A percentile compares a stretch with the other conserved stretches of the same genome.
These are phyloP conservation scores for Malus sieversii DNA, from an alignment of 306 rosid species.

Conservation along the genomic window DNA sequence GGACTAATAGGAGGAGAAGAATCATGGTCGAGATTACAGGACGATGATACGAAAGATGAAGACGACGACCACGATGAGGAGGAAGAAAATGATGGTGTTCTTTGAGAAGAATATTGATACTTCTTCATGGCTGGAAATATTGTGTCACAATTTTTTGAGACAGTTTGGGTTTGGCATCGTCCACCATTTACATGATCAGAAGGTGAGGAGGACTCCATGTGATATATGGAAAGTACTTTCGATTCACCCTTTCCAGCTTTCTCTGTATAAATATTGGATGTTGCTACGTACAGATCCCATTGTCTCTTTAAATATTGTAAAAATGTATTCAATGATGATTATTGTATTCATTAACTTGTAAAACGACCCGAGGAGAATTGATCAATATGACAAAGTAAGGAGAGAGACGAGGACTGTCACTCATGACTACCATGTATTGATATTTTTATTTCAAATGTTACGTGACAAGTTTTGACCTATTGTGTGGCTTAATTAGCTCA, in stretches of 20 bases:
- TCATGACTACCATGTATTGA: neutral
- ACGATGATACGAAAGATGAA: conserved; percentile 36
- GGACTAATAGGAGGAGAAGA: conserved; percentile 33
- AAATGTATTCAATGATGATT: neutral
- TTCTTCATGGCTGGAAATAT: conserved; percentile 16
- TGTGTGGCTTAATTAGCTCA: neutral
- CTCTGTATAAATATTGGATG: conserved; percentile 8
- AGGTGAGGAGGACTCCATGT: conserved; percentile 47
- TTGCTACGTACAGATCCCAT: conserved; percentile 1
- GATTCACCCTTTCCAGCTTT: neutral
- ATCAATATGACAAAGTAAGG: neutral
- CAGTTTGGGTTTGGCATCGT: conserved; percentile 11
- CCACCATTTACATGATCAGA: neutral
- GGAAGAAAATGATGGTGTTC: conserved; percentile 51
- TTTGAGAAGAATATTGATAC: conserved; percentile 26
- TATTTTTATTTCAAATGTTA: no score
- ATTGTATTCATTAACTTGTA: neutral
- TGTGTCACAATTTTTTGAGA: conserved; percentile 28
- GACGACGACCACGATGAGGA: conserved; percentile 32
- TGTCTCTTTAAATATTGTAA: neutral
- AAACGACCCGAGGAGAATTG: conserved; percentile 27
- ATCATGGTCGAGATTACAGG: conserved; percentile 29
- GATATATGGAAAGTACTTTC: neutral
- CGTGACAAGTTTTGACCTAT: neutral
- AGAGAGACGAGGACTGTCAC: neutral